Evolutionary conservation across 352 stramenopile genomes (phyloP), one percentile per base, ranked within the genome.

Genomic region (Pythium sp.): DNA sequence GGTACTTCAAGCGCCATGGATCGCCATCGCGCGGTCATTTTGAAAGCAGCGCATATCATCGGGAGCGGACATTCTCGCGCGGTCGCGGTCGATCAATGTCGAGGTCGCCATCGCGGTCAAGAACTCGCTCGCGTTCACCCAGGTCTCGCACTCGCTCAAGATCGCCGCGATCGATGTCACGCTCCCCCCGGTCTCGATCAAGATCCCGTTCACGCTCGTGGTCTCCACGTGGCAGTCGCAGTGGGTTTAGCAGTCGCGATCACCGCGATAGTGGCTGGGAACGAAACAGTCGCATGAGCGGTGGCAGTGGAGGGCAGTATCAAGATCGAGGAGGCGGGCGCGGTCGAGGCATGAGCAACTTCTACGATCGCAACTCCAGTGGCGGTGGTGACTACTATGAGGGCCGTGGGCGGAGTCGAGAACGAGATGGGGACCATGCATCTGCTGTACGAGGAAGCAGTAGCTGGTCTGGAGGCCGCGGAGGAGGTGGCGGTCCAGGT

Each of bases 1-100:
- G 70, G 26, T 86, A 80, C 56, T 73, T 72, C 30, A 79, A 80
- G 49, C 74, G 77, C 32, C 71, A 77, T 55, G 69, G 63, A 34
- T 69, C 74, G 30, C 65, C 65, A 43, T 54, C 64, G 38, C 72
- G 69, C 26, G 24, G 62, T 24, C 64, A 74, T 30, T 81, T 79
- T 62, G 70, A 81, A 24, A 58, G 62, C 34, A 60, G 67, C n/a
- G 28, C 53, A 9, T 76, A 79, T 57, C 64, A 69, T 32, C 70
- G 72, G 53, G 71, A 81, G 14, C 76, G 81, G 18, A 71, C 73
- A 6, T 85, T 87, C 30, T 65, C 69, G 9, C 77, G 77, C 3
- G 78, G 72, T 6, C 77, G 72, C 11, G 68, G 77, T 4, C 83
- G 81, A 24, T 87, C 81, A 9, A 78, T 85, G 12, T 90, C 81